Conservation (phyloP, 2,329 filamentous ascomycete species). For the Ramichloridium luteum region DNA sequence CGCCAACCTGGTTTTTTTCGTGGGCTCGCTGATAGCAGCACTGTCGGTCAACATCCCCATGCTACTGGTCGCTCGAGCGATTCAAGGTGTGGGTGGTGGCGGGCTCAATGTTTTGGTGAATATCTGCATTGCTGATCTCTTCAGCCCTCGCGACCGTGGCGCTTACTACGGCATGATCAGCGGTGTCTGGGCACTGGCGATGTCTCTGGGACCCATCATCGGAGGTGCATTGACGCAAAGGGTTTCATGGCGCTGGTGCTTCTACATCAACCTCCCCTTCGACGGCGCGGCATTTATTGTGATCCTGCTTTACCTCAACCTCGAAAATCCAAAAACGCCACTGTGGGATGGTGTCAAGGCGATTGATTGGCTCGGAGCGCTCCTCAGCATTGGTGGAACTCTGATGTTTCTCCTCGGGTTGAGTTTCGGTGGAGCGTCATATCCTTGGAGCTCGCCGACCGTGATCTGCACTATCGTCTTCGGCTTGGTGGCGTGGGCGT, state of each 20-base stretch:
- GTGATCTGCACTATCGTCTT: conserved; percentile 44
- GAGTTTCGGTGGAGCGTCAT: conserved; percentile 41
- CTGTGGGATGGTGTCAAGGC: conserved; percentile 38
- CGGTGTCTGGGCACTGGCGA: conserved; percentile 32
- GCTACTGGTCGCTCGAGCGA: conserved; percentile 43
- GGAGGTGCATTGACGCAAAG: conserved; percentile 30
- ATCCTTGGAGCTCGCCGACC: conserved; percentile 42
- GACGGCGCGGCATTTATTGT: conserved; percentile 37
- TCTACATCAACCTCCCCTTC: conserved; percentile 8
- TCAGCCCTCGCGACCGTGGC: conserved; percentile 36
- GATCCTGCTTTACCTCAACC: conserved; percentile 40
- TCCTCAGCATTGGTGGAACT: conserved; percentile 40
- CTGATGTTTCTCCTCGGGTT: conserved; percentile 42
- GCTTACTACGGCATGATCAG: conserved; percentile 31
- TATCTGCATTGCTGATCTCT: conserved; percentile 39
- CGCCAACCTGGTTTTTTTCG: conserved; percentile 49
- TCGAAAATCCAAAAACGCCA: conserved; percentile 42
- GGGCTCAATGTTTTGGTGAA: conserved; percentile 36
- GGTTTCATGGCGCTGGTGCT: conserved; percentile 16
- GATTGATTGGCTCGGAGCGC: conserved; percentile 43
- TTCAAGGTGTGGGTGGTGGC: conserved; percentile 43
- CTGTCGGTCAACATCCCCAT: conserved; percentile 10
- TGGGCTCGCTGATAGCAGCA: conserved; percentile 14
- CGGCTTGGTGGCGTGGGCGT: conserved; percentile 41
- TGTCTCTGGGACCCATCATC: conserved; percentile 30